Percentiles rank a stretch among this genome's conserved stretches.
Evolutionary conservation across 2,329 filamentous ascomycete genomes (phyloP).

Genomic region (Colletotrichum orbiculare): DNA sequence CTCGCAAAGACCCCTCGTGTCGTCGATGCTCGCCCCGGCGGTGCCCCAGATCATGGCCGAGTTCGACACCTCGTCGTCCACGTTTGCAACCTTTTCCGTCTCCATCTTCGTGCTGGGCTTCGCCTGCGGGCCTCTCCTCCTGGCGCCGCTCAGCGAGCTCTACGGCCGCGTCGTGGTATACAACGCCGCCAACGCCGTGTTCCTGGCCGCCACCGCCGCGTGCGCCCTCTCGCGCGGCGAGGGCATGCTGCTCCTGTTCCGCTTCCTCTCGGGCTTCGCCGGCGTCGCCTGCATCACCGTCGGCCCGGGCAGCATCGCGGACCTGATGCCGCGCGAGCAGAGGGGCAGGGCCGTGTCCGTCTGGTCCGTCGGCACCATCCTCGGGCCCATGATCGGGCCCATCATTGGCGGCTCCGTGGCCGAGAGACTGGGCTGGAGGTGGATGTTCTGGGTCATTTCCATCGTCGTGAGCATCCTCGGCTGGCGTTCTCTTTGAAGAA

Average conservation of each 20-base stretch:
- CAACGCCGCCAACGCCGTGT: slow-evolving; percentile 47
- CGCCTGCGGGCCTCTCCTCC: slow-evolving; percentile 53
- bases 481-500: too few species aligned
- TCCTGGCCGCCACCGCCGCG: slow-evolving; percentile 51
- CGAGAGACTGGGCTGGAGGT: slow-evolving; percentile 50
- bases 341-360: slow-evolving; percentile 52
- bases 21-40: slow-evolving; percentile 74
- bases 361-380: slow-evolving; percentile 55
- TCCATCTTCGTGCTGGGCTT: slow-evolving; percentile 54
- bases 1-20: neutral
- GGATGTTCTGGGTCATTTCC: slow-evolving; percentile 46
- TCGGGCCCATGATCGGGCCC: slow-evolving; percentile 55
- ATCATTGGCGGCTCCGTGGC: slow-evolving; percentile 53
- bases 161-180: slow-evolving; percentile 53
- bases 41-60: slow-evolving; percentile 66
- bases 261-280: slow-evolving; percentile 67
- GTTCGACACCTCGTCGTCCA: slow-evolving; percentile 61
- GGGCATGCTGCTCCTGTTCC: slow-evolving; percentile 65
- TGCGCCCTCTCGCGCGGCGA: slow-evolving; percentile 62
- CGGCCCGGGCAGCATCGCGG: slow-evolving; percentile 21
- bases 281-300: slow-evolving; percentile 71
- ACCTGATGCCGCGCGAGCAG: slow-evolving; percentile 38
- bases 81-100: slow-evolving; percentile 72
- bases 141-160: slow-evolving; percentile 56
- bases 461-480: neutral